These are phyloP conservation scores for Neurospora crassa DNA, from an alignment of 2,329 filamentous ascomycete genomes.

Conservation along the genomic window DNA sequence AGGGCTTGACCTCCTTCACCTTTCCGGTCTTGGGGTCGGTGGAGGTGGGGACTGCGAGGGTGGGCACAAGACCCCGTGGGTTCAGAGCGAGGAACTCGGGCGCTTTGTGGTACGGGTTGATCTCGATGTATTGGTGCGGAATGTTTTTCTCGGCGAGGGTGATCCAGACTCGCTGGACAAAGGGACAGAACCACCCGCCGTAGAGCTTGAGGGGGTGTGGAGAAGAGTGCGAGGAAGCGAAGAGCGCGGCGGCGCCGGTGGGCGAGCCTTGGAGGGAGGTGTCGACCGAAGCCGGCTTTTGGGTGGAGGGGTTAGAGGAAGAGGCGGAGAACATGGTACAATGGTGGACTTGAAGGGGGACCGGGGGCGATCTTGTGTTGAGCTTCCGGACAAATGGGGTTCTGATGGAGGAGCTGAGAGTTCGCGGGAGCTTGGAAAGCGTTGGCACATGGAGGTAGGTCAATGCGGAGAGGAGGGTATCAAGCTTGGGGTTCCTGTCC, in stretches of 20 bases:
- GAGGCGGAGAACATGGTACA: background rate
- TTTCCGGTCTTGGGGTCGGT: constrained; percentile 14
- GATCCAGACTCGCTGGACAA: constrained; percentile 64
- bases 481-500: background rate
- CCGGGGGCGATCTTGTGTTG: background rate
- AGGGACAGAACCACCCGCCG: constrained; percentile 65
- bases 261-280: constrained; percentile 36
- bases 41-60: constrained; percentile 40
- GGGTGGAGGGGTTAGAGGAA: background rate
- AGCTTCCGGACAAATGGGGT: background rate
- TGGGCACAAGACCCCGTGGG: constrained; percentile 66
- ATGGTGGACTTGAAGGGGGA: background rate
- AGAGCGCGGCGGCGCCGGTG: constrained; percentile 38
- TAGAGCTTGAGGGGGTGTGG: constrained; percentile 55
- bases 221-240: constrained; percentile 35
- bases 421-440: background rate
- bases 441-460: background rate
- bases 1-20: constrained; percentile 36
- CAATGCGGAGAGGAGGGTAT: background rate
- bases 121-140: constrained; percentile 65
- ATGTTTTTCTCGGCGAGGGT: constrained; percentile 64
- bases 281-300: constrained; percentile 26
- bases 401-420: background rate
- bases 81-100: constrained; percentile 60
- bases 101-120: constrained; percentile 70